A percentile compares a stretch with the other conserved stretches of the same genome.
These are phyloP conservation scores for Cyclotella distinguenda DNA, from an alignment of 108 stramenopile genomes.

Conservation along the genomic window DNA sequence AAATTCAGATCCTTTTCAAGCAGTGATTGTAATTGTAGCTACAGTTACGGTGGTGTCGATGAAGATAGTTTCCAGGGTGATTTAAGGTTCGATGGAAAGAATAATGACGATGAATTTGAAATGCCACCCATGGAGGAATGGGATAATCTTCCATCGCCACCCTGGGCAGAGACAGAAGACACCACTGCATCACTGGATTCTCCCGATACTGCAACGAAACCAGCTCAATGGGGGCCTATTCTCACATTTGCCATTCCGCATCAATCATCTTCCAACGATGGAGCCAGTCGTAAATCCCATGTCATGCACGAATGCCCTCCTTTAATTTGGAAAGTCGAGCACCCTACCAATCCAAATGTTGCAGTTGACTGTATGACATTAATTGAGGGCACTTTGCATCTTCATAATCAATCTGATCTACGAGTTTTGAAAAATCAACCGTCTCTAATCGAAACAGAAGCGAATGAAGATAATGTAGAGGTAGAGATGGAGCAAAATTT, in stretches of 20 bases:
- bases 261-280: constrained; percentile 15
- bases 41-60: background rate
- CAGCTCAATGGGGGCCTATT: constrained; percentile 20
- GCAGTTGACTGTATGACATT: constrained; percentile 74
- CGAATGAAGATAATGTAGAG: background rate
- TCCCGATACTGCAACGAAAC: background rate
- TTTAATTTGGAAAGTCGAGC: constrained; percentile 80
- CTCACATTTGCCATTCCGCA: constrained; percentile 52
- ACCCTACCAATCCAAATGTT: constrained; percentile 51
- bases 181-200: too few relatives aligned
- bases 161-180: constrained; percentile 20
- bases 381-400: constrained; percentile 65
- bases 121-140: constrained; percentile 19
- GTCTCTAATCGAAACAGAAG: background rate
- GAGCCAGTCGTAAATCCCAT: constrained; percentile 3
- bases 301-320: constrained; percentile 54
- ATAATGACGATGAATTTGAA: constrained; percentile 23
- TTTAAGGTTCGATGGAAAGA: background rate
- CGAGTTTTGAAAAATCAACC: background rate
- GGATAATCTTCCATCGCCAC: constrained; percentile 28
- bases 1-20: constrained; percentile 33
- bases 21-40: background rate
- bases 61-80: background rate
- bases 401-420: constrained; percentile 13
- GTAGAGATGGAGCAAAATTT: background rate